These are phyloP conservation scores for Crotalaria pallida DNA, from an alignment of 306 rosid species.

Conservation along the genomic window DNA sequence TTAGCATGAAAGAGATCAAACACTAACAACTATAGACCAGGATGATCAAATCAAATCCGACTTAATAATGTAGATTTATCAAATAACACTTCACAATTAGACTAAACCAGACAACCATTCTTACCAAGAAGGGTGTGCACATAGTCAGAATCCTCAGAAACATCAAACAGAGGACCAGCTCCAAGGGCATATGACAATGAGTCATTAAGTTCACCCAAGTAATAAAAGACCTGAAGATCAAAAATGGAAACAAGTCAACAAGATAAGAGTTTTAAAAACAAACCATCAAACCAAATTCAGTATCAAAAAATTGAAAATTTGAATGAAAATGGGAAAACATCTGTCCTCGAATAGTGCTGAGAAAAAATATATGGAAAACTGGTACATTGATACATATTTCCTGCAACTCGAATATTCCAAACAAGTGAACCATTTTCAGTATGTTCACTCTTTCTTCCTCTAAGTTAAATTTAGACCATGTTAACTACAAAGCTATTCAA, in stretches of 20 bases:
- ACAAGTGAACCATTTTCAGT: not conserved
- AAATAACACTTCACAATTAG: not conserved
- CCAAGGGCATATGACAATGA: constrained; percentile 96
- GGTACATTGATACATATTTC: not conserved
- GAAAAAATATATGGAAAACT: not conserved
- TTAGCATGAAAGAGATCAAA: not conserved
- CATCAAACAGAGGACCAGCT: constrained; percentile 86
- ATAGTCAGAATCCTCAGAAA: constrained; percentile 92
- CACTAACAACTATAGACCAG: not conserved
- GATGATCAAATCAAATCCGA: not conserved
- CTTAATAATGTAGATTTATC: not conserved
- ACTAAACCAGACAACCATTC: constrained; percentile 6
- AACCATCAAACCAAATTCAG: not conserved
- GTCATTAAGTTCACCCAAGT: constrained; percentile 93
- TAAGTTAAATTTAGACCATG: not conserved
- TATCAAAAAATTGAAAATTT: not conserved
- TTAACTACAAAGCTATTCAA: not conserved
- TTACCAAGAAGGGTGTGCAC: constrained; percentile 95
- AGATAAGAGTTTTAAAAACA: constrained; percentile 16
- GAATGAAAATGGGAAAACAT: not conserved
- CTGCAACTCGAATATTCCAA: not conserved
- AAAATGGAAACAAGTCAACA: not conserved
- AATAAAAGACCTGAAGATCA: constrained; percentile 74
- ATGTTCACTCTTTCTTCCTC: not conserved
- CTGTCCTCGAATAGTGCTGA: not conserved